These are phyloP conservation scores for Inonotus hispidus DNA, from an alignment of 1,284 basidiomycete genomes.

Conservation along the genomic window DNA sequence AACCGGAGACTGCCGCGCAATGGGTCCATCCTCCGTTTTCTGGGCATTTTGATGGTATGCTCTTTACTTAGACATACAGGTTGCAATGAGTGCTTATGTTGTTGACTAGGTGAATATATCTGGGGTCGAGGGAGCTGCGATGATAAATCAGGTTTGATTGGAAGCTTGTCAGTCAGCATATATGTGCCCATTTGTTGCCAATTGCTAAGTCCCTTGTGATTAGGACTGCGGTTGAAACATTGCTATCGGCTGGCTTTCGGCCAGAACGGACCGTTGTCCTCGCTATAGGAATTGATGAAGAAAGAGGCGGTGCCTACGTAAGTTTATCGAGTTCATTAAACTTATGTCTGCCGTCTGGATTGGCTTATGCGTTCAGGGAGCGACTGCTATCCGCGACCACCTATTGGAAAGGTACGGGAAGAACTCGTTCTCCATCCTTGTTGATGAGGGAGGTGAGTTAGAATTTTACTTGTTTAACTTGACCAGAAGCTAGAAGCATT, in stretches of 20 bases:
- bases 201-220: not conserved
- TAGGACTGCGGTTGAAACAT: constrained; percentile 47
- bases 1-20: constrained; percentile 31
- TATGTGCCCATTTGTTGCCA: not conserved
- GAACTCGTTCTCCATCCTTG: constrained; percentile 49
- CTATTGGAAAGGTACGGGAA: constrained; percentile 47
- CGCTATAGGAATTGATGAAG: constrained; percentile 71
- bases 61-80: not conserved
- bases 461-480: not conserved
- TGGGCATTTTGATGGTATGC: constrained; percentile 36
- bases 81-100: not conserved
- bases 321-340: constrained; percentile 19
- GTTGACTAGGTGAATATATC: constrained; percentile 38
- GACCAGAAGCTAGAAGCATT: not conserved
- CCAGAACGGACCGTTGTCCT: constrained; percentile 53
- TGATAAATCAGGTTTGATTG: constrained; percentile 59
- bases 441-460: constrained; percentile 43
- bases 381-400: constrained; percentile 38
- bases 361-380: constrained; percentile 35
- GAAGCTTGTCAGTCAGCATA: constrained; percentile 39
- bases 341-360: not conserved
- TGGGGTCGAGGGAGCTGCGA: constrained; percentile 63
- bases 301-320: constrained; percentile 47
- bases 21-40: constrained; percentile 43
- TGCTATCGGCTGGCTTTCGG: constrained; percentile 47